Percentiles rank a stretch among this genome's conserved stretches.
phyloP scores from a whole-genome alignment of 106 monocot species.

The Iris macrosiphon region DNA sequence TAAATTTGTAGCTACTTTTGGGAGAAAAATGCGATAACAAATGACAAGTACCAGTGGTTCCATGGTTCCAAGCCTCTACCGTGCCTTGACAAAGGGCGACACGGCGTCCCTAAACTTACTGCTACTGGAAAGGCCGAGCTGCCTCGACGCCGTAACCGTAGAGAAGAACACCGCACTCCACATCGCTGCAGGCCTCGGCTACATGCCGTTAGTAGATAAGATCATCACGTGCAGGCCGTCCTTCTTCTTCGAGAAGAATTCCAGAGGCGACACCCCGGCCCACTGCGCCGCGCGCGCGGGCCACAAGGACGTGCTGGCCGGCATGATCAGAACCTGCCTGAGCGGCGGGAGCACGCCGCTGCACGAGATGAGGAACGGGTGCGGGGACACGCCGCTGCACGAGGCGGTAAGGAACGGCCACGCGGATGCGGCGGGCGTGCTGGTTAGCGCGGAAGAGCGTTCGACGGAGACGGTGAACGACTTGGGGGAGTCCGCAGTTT shows the following conservation, averaged over 20 bases:
- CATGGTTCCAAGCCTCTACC: constrained; percentile 2
- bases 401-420: constrained; percentile 12
- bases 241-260: background rate
- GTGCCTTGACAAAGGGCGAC: constrained; percentile 3
- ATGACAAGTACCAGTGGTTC: too few species aligned
- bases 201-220: background rate
- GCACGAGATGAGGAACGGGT: background rate
- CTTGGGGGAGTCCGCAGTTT: constrained; percentile 21
- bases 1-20: too few species aligned
- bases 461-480: constrained; percentile 1
- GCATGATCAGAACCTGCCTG: too few species aligned
- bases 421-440: background rate
- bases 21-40: too few species aligned
- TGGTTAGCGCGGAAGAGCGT: background rate
- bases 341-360: too few species aligned
- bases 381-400: constrained; percentile 15
- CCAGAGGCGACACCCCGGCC: constrained; percentile 6
- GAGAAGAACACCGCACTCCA: constrained; percentile 4
- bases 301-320: too few species aligned
- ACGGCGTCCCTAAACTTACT: background rate
- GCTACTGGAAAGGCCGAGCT: background rate
- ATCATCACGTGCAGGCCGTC: background rate
- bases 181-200: constrained; percentile 3
- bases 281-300: constrained; percentile 11
- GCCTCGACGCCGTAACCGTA: background rate